Percentiles rank a stretch among this genome's conserved stretches.
Conservation (phyloP, 2,329 filamentous ascomycete genomes). For the Pestalotiopsis fici region DNA sequence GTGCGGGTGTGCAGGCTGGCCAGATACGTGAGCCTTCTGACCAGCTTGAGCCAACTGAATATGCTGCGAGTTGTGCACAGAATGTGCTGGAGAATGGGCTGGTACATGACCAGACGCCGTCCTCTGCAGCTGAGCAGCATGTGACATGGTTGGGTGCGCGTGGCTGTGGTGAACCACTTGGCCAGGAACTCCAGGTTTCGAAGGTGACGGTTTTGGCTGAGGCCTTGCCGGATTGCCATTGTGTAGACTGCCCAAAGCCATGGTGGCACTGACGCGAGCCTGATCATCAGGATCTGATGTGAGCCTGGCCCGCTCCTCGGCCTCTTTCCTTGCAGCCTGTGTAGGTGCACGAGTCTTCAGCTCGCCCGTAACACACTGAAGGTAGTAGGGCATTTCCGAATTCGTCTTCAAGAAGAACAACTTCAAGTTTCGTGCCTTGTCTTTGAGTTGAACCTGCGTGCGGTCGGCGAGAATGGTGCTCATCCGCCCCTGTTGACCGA, state of each 20-base stretch:
- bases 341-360: conserved; percentile 81
- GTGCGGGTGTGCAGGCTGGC: background rate
- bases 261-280: conserved; percentile 60
- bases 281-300: conserved; percentile 59
- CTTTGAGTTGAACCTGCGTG: conserved; percentile 89
- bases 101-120: conserved; percentile 9
- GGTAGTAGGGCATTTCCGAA: conserved; percentile 85
- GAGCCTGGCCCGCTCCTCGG: conserved; percentile 62
- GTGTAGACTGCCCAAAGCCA: conserved; percentile 54
- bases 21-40: background rate
- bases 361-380: conserved; percentile 87
- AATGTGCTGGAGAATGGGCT: conserved; percentile 16
- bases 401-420: conserved; percentile 90
- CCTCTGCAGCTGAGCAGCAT: conserved; percentile 14
- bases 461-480: conserved; percentile 84
- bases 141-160: conserved; percentile 22
- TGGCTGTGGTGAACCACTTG: conserved; percentile 18
- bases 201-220: conserved; percentile 16
- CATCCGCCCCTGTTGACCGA: conserved; percentile 76
- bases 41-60: background rate
- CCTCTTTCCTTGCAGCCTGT: conserved; percentile 69
- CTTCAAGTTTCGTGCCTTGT: conserved; percentile 88
- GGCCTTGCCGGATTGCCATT: conserved; percentile 36
- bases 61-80: conserved; percentile 16
- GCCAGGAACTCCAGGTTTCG: conserved; percentile 20